Evolutionary conservation across 352 stramenopile genomes (phyloP).

Genomic region (Hyaloperonospora arabidopsidis): DNA sequence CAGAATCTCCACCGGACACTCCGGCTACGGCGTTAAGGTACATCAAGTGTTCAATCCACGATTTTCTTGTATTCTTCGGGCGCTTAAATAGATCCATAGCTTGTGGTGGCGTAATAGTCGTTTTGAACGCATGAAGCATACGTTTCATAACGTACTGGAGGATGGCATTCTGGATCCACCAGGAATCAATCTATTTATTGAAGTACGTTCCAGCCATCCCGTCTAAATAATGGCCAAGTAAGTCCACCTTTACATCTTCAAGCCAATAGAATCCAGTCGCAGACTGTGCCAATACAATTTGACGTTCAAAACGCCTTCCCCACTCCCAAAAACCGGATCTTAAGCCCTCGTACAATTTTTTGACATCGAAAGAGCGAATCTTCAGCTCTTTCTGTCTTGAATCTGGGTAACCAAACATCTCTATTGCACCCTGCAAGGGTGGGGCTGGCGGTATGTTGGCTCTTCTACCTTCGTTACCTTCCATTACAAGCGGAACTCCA

Average conservation of each 20-base stretch:
- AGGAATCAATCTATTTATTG: constrained; percentile 1
- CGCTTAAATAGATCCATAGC: constrained; percentile 12
- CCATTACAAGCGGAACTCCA: too few relatives aligned
- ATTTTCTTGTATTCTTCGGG: constrained; percentile 2
- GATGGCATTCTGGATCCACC: constrained; percentile 4
- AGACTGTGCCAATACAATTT: constrained; percentile 4
- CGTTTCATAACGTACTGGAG: constrained; percentile 15
- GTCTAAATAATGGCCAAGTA: background rate
- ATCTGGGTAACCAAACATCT: background rate
- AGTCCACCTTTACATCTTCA: background rate
- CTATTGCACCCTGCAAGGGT: background rate
- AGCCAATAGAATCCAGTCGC: constrained; percentile 4
- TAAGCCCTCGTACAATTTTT: constrained; percentile 5
- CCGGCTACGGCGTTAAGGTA: background rate
- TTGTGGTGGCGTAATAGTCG: constrained; percentile 3
- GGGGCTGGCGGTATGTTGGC: too few relatives aligned
- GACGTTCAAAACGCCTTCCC: constrained; percentile 8
- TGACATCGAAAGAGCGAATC: constrained; percentile 5
- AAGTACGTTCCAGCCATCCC: background rate
- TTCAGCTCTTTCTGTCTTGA: constrained; percentile 7
- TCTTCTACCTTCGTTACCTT: too few relatives aligned
- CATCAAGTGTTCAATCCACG: constrained; percentile 8
- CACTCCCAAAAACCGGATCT: constrained; percentile 4
- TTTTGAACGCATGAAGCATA: constrained; percentile 9
- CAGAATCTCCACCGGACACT: background rate